phyloP scores from a whole-genome alignment of 768 basidiomycete genomes.

The Pisolithus tinctorius region DNA sequence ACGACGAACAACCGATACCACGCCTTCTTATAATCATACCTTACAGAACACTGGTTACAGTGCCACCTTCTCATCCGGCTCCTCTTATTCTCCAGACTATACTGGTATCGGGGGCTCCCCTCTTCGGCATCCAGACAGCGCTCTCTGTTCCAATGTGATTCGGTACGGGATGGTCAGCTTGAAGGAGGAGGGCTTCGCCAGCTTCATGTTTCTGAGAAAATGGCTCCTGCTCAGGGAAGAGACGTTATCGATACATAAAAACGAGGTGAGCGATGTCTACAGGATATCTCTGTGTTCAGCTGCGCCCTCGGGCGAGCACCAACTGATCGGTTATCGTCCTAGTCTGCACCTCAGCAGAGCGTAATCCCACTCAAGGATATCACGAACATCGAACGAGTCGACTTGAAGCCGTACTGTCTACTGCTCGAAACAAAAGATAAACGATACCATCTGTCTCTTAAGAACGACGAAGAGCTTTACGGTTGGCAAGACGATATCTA shows the following conservation, averaged over 20 bases:
- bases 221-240: constrained; percentile 84
- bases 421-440: constrained; percentile 82
- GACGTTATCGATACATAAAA: constrained; percentile 79
- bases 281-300: background rate
- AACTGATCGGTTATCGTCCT: constrained; percentile 6
- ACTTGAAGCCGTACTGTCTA: constrained; percentile 92
- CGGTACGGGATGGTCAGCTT: constrained; percentile 71
- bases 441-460: constrained; percentile 73
- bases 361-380: constrained; percentile 70
- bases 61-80: constrained; percentile 49
- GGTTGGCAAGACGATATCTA: constrained; percentile 98
- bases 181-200: constrained; percentile 92
- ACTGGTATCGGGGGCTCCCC: constrained; percentile 81
- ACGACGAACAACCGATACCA: constrained; percentile 37
- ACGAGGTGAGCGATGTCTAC: constrained; percentile 57
- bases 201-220: constrained; percentile 87
- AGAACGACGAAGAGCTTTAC: constrained; percentile 96
- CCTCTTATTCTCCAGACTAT: constrained; percentile 62
- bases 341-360: constrained; percentile 53
- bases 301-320: background rate
- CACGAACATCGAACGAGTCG: constrained; percentile 82
- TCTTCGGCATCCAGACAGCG: constrained; percentile 38
- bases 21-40: constrained; percentile 30
- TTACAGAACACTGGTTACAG: constrained; percentile 54
- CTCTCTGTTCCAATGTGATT: constrained; percentile 41